phyloP scores from a whole-genome alignment of 2,329 filamentous ascomycete genomes.

The Tympanopsis confertula region DNA sequence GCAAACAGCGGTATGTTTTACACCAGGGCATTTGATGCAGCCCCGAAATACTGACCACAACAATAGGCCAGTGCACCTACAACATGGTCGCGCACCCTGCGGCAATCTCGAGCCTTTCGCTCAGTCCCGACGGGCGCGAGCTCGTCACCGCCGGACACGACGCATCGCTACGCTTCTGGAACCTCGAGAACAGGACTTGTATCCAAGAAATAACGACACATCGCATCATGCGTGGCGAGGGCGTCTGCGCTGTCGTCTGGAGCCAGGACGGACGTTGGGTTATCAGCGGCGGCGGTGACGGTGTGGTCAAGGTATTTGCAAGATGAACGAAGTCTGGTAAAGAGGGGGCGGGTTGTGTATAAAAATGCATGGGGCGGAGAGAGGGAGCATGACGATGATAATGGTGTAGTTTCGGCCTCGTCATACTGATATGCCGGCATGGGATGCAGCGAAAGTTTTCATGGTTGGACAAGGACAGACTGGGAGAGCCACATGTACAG shows the following conservation, averaged over 20 bases:
- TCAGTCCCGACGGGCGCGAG: constrained; percentile 87
- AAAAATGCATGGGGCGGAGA: too few relatives aligned
- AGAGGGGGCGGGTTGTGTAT: too few relatives aligned
- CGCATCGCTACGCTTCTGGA: constrained; percentile 92
- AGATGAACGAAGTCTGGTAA: constrained; percentile 26
- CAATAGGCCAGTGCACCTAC: constrained; percentile 90
- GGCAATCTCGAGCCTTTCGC: constrained; percentile 78
- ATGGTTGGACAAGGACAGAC: too few relatives aligned
- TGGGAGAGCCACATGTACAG: too few relatives aligned
- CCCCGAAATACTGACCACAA: constrained; percentile 7
- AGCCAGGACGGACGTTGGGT: constrained; percentile 91
- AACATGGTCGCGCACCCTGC: constrained; percentile 95
- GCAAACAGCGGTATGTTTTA: constrained; percentile 85
- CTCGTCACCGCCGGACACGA: constrained; percentile 93
- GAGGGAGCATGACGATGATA: too few relatives aligned
- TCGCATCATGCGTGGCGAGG: constrained; percentile 88
- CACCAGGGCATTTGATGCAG: neutral
- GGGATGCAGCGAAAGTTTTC: too few relatives aligned
- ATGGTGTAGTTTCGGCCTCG: too few relatives aligned
- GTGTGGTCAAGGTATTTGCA: constrained; percentile 84
- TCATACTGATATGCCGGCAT: too few relatives aligned
- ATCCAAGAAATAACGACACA: constrained; percentile 91
- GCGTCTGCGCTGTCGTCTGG: constrained; percentile 93
- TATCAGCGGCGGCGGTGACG: constrained; percentile 86
- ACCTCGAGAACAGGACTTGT: constrained; percentile 85